Base-by-base conservation (phyloP, 345 rosid species). In the Eucalyptus sideroxylon region DNA sequence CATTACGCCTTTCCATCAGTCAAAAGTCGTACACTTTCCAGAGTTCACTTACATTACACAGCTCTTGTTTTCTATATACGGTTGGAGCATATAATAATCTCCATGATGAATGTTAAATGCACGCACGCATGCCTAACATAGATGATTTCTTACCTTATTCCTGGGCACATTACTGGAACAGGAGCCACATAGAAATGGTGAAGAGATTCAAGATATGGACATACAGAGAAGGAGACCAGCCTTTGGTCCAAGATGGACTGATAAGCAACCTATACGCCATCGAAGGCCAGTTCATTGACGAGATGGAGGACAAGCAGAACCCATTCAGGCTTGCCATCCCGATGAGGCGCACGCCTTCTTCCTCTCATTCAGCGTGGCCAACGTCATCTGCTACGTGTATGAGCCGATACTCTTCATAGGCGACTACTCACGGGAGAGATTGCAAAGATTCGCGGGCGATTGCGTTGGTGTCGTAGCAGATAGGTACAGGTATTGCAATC, bases 171-270 rank as follows among this genome's bases (percentile, higher is more conserved):
- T 34, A 69, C 81, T 69, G 44, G 81, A 11, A 30, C 91, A 96
- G 96, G 92, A 96, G 97, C 83, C 95, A 92, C 81, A 93, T 89
- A 53, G 94, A 96, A 87, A 95, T 95, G 96, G 89, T 90, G 91
- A 69, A 69, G 44, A 69, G 81, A 34, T 69, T 69, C 81, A 69
- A 69, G 81, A 9, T 69, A 69, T 69, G 96, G 96, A 89, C 91
- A 11, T 95, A 94, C 89, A 94, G 77, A 51, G 97, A 95, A 93
- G 96, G 96, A 56, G 96, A 94, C 59, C 90, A 45, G 51, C 97
- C 97, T 6, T 10, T 96, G 2, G 90, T 94, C 88, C 97, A 96
- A 67, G 50, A 37, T 11, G 96, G 94, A 8, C 97, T 94, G 3
- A 40, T 94, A 86, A 95, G 92, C 9, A 42, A 93, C 87, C 93